Conservation (phyloP, 768 basidiomycete genomes). For the Suillus decipiens region DNA sequence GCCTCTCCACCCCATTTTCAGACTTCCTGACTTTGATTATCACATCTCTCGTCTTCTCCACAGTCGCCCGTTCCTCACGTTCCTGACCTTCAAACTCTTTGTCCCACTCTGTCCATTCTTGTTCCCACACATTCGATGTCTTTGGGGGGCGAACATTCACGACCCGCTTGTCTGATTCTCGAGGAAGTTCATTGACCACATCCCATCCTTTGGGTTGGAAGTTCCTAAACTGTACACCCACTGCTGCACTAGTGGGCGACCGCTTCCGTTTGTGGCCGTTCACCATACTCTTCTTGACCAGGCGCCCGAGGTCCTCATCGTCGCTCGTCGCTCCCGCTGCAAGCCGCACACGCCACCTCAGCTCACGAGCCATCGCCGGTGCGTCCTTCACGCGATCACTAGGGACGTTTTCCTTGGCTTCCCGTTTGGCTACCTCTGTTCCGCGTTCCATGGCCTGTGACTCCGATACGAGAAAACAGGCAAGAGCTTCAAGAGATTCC, state of each 20-base stretch:
- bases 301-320: slow-evolving; percentile 51
- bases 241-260: slow-evolving; percentile 22
- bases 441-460: slow-evolving; percentile 70
- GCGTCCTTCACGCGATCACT: slow-evolving; percentile 81
- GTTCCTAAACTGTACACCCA: slow-evolving; percentile 51
- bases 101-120: slow-evolving; percentile 43
- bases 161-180: slow-evolving; percentile 41
- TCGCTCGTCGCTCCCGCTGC: slow-evolving; percentile 66
- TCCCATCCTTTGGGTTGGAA: slow-evolving; percentile 76
- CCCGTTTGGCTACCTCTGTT: slow-evolving; percentile 68
- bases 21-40: slow-evolving; percentile 61
- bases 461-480: slow-evolving; percentile 81
- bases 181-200: slow-evolving; percentile 41
- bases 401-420: slow-evolving; percentile 82
- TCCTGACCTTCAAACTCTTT: slow-evolving; percentile 30
- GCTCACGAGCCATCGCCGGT: slow-evolving; percentile 76
- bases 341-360: slow-evolving; percentile 78
- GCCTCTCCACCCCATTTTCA: slow-evolving; percentile 61
- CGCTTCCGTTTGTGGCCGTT: slow-evolving; percentile 43
- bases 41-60: slow-evolving; percentile 47
- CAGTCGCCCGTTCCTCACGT: slow-evolving; percentile 36
- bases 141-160: slow-evolving; percentile 42
- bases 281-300: slow-evolving; percentile 26
- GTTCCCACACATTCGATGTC: slow-evolving; percentile 44
- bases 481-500: slow-evolving; percentile 66